Evolutionary conservation across 768 basidiomycete genomes (phyloP).

Genomic region (Leccinum disarticulatum): DNA sequence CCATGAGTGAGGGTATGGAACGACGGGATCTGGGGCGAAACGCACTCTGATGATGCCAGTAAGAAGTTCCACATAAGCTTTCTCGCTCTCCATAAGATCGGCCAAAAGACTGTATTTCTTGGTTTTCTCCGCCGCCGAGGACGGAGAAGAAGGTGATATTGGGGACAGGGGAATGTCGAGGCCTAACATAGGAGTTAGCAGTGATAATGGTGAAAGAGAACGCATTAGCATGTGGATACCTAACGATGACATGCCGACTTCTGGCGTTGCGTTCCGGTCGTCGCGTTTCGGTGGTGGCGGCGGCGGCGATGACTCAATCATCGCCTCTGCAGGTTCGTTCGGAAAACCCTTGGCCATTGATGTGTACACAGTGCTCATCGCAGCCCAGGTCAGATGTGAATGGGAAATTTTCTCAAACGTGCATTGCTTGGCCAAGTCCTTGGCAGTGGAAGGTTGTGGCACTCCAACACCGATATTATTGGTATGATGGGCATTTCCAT

Average conservation of each 20-base stretch:
- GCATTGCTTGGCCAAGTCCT: background rate
- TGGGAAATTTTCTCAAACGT: background rate
- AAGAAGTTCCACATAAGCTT: constrained; percentile 85
- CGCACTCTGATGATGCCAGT: constrained; percentile 88
- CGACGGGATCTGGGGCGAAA: constrained; percentile 15
- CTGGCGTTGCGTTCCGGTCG: background rate
- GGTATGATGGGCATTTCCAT: background rate
- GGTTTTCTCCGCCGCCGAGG: constrained; percentile 43
- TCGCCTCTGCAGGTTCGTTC: background rate
- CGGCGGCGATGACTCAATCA: constrained; percentile 6
- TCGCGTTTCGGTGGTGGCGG: constrained; percentile 25
- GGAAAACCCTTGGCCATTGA: constrained; percentile 1
- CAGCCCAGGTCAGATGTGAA: constrained; percentile 2
- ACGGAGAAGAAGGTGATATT: constrained; percentile 19
- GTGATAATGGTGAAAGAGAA: constrained; percentile 4
- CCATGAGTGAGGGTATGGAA: constrained; percentile 10
- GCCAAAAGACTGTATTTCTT: constrained; percentile 80
- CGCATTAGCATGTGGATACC: constrained; percentile 18
- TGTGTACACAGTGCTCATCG: constrained; percentile 11
- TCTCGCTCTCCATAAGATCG: constrained; percentile 95
- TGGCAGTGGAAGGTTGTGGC: background rate
- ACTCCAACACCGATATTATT: background rate
- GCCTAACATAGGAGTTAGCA: constrained; percentile 23
- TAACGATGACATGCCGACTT: constrained; percentile 18
- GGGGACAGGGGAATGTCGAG: constrained; percentile 25